Evolutionary conservation across 805 yeast species (phyloP).

Genomic region (Teunomyces funiuensis): DNA sequence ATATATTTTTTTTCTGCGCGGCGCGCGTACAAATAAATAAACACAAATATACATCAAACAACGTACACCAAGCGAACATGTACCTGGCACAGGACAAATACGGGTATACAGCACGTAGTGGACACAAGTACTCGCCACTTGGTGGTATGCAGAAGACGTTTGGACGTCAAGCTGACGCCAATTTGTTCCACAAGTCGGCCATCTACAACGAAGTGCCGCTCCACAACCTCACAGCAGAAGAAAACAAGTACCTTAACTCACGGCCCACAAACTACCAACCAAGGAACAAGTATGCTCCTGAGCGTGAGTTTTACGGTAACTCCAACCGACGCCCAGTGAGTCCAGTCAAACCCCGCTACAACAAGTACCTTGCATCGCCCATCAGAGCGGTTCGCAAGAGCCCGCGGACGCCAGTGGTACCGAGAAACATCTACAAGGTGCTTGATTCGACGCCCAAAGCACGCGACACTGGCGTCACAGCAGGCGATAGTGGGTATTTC

Average conservation of each 20-base stretch:
- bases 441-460: not conserved
- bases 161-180: not conserved
- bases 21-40: not conserved
- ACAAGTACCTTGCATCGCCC: conserved; percentile 2
- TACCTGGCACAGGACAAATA: not conserved
- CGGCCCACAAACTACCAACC: conserved; percentile 1
- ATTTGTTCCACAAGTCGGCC: not conserved
- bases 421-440: not conserved
- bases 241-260: conserved; percentile 2
- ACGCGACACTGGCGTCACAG: not conserved
- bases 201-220: conserved; percentile 2
- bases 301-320: too few species aligned
- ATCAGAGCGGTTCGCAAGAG: conserved; percentile 1
- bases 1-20: not conserved
- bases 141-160: too few species aligned
- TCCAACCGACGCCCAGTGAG: not conserved
- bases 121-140: too few species aligned
- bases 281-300: not conserved
- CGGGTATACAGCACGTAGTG: too few species aligned
- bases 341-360: not conserved
- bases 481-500: not conserved
- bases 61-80: not conserved
- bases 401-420: not conserved
- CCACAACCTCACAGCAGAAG: conserved; percentile 3
- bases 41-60: not conserved